Conservation (phyloP, 352 stramenopile genomes). For the Phytopythium mirpurense region DNA sequence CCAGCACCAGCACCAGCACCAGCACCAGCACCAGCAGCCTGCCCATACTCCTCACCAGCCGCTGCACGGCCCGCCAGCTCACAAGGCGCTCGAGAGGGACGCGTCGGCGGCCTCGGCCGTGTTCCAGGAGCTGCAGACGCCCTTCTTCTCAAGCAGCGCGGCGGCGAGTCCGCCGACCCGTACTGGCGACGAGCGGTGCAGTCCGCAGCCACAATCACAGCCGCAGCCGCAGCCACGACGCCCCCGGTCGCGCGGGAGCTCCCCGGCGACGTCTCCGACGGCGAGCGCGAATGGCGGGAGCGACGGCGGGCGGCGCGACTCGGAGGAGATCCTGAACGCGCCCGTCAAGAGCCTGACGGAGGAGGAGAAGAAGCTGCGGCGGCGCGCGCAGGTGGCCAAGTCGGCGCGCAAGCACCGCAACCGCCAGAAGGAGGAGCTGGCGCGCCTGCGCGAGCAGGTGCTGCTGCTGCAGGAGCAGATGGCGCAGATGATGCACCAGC, state of each 20-base stretch:
- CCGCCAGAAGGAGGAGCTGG: conserved; percentile 75
- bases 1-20: conserved; percentile 21
- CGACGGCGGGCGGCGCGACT: conserved; percentile 35
- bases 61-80: too few species aligned
- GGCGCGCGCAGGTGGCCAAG: conserved; percentile 77
- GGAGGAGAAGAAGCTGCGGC: conserved; percentile 78
- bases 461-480: conserved; percentile 77
- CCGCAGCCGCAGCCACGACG: conserved; percentile 9
- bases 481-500: conserved; percentile 52
- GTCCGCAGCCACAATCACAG: neutral
- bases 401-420: conserved; percentile 80
- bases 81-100: too few species aligned
- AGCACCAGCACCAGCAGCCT: conserved; percentile 17
- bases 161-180: too few species aligned
- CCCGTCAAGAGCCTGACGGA: conserved; percentile 79
- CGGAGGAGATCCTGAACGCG: conserved; percentile 75
- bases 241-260: conserved; percentile 22
- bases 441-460: conserved; percentile 64
- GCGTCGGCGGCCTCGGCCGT: conserved; percentile 14
- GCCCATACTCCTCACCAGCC: too few species aligned
- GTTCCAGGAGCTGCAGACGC: conserved; percentile 14
- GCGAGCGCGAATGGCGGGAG: conserved; percentile 37
- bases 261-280: conserved; percentile 35
- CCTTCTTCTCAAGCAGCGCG: conserved; percentile 8
- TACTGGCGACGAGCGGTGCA: conserved; percentile 1